Conservation (phyloP, 768 basidiomycete species). For the Mycena crocata region DNA sequence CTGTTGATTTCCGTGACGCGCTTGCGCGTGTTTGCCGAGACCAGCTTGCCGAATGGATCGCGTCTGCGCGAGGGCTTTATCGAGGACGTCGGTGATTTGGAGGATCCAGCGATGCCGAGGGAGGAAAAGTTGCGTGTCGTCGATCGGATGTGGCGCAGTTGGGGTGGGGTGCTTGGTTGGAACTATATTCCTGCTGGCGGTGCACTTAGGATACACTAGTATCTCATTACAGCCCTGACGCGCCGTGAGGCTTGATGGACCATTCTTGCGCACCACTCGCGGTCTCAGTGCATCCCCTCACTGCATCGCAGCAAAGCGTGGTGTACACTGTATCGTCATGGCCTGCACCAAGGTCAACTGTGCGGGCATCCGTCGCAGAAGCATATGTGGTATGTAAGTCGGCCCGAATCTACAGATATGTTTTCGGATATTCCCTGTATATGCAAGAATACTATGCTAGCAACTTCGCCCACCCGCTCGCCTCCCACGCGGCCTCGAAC, state of each 20-base stretch:
- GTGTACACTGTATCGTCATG: too few species aligned
- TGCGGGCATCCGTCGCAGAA: too few species aligned
- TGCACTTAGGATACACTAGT: not conserved
- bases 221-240: too few species aligned
- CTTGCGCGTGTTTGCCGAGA: conserved; percentile 73
- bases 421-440: too few species aligned
- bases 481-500: conserved; percentile 83
- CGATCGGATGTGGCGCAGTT: conserved; percentile 90
- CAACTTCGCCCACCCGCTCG: conserved; percentile 66
- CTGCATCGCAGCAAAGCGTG: too few species aligned
- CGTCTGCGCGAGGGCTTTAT: conserved; percentile 82
- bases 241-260: too few species aligned
- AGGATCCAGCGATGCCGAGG: conserved; percentile 75
- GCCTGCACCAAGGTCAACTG: too few species aligned
- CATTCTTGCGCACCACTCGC: too few species aligned
- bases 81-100: conserved; percentile 86
- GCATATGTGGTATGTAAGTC: too few species aligned
- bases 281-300: too few species aligned
- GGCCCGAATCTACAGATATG: too few species aligned
- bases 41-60: conserved; percentile 65
- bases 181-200: conserved; percentile 38
- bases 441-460: conserved; percentile 31
- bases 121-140: conserved; percentile 83
- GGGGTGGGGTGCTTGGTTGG: conserved; percentile 81
- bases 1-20: conserved; percentile 77